Evolutionary conservation across 352 stramenopile species (phyloP).

Genomic region (Thraustochytrium sp.): DNA sequence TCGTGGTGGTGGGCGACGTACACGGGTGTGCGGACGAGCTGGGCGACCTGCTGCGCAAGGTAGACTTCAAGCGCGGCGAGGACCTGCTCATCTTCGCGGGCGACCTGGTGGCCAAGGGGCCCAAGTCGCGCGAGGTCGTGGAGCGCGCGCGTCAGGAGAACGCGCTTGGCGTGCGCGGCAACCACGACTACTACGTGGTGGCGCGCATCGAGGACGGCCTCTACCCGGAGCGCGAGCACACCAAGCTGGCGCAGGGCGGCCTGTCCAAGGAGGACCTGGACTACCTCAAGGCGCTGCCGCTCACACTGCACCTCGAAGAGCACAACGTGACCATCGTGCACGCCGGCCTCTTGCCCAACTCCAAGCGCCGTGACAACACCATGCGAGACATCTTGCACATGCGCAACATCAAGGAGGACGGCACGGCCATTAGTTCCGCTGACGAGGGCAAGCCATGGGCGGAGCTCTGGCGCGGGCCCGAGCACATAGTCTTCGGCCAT

Average conservation of each 20-base stretch:
- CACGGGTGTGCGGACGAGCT: slow-evolving; percentile 56
- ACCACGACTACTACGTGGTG: slow-evolving; percentile 57
- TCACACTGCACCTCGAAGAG: slow-evolving; percentile 17
- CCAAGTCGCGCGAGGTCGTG: slow-evolving; percentile 50
- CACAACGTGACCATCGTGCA: slow-evolving; percentile 30
- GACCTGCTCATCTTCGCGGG: slow-evolving; percentile 55
- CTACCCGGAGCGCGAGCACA: slow-evolving; percentile 32
- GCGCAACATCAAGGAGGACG: slow-evolving; percentile 33
- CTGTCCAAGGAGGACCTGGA: slow-evolving; percentile 6
- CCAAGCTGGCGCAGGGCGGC: neutral
- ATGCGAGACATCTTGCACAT: slow-evolving; percentile 37
- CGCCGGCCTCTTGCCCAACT: neutral
- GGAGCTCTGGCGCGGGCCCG: slow-evolving; percentile 51
- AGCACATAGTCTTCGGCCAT: slow-evolving; percentile 56
- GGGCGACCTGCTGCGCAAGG: slow-evolving; percentile 51
- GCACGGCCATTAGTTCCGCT: neutral
- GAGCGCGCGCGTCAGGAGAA: slow-evolving; percentile 50
- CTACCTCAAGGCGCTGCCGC: neutral
- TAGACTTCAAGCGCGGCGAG: slow-evolving; percentile 49
- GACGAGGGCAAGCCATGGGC: slow-evolving; percentile 43
- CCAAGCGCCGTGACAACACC: neutral
- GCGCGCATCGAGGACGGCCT: neutral
- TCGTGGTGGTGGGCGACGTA: slow-evolving; percentile 56
- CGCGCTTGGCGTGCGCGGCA: slow-evolving; percentile 52
- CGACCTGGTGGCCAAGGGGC: slow-evolving; percentile 55